Percentiles rank a stretch among this genome's conserved stretches.
Conservation (phyloP, 1,284 basidiomycete genomes). For the Xerocomus nothofagi region DNA sequence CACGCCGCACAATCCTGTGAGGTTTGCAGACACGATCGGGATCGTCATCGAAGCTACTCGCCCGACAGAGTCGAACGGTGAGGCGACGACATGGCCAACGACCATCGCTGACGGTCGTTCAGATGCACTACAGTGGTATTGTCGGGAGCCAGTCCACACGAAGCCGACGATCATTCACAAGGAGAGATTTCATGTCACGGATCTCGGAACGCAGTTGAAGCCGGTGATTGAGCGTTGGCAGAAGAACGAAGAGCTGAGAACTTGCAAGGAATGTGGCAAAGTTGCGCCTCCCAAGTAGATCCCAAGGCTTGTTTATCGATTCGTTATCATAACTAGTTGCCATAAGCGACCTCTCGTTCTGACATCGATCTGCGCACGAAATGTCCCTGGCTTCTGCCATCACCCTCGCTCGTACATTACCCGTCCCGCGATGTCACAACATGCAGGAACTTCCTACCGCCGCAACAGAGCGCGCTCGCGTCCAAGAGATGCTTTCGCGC, state of each 20-base stretch:
- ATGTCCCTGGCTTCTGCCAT: not conserved
- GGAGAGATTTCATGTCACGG: conserved; percentile 85
- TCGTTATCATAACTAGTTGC: not conserved
- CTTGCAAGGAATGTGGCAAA: conserved; percentile 68
- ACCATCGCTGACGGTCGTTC: conserved; percentile 3
- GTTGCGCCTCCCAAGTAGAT: conserved; percentile 63
- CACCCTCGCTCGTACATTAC: conserved; percentile 7
- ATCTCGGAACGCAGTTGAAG: conserved; percentile 93
- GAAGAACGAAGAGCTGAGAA: conserved; percentile 58
- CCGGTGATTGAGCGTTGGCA: conserved; percentile 86
- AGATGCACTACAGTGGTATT: conserved; percentile 97
- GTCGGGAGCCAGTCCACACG: conserved; percentile 65
- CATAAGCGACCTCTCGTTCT: too few relatives aligned
- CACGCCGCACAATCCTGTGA: conserved; percentile 93
- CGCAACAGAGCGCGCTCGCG: conserved; percentile 35
- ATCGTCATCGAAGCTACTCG: conserved; percentile 93
- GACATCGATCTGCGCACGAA: not conserved
- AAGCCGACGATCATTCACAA: conserved; percentile 84
- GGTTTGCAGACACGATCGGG: conserved; percentile 89
- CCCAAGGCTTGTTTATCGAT: not conserved
- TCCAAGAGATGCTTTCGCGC: conserved; percentile 9
- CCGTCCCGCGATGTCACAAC: conserved; percentile 40
- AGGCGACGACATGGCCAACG: conserved; percentile 4
- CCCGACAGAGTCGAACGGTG: conserved; percentile 63
- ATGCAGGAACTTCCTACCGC: conserved; percentile 45